Evolutionary conservation across 352 stramenopile genomes (phyloP).

Genomic region (Pythium volutum): DNA sequence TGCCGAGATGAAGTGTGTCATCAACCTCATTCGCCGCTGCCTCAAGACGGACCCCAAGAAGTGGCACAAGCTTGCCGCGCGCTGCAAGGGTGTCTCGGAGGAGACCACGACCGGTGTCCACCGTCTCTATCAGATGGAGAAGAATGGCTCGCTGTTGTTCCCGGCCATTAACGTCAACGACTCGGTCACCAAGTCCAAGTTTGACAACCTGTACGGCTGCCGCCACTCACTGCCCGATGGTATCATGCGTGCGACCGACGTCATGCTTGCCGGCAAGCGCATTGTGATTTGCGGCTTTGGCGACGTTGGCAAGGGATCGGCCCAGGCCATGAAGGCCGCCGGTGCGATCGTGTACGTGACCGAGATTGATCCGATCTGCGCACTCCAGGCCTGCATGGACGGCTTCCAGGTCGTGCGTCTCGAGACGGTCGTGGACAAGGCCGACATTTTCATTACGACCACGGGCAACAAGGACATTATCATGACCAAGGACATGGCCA

Average conservation of each 20-base stretch:
- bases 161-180: conserved; percentile 99
- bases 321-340: conserved; percentile 96
- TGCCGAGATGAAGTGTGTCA: conserved; percentile 98
- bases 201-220: conserved; percentile 98
- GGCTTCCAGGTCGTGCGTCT: conserved; percentile 96
- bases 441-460: conserved; percentile 99
- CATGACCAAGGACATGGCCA: conserved; percentile 94
- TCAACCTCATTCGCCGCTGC: conserved; percentile 95
- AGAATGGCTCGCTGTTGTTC: conserved; percentile 94
- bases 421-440: conserved; percentile 84
- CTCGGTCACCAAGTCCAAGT: conserved; percentile 99
- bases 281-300: conserved; percentile 97
- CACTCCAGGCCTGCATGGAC: conserved; percentile 98
- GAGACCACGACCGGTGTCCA: conserved; percentile 99
- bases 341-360: conserved; percentile 97
- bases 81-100: conserved; percentile 97
- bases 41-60: conserved; percentile 94
- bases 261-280: conserved; percentile 99
- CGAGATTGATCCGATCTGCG: conserved; percentile 98
- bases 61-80: conserved; percentile 95
- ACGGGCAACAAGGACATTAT: conserved; percentile 99
- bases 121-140: conserved; percentile 98
- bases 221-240: conserved; percentile 98
- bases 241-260: conserved; percentile 98
- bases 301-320: conserved; percentile 98